Base-by-base conservation (phyloP, 2,329 filamentous ascomycete species). In the Chaetomium globosum region DNA sequence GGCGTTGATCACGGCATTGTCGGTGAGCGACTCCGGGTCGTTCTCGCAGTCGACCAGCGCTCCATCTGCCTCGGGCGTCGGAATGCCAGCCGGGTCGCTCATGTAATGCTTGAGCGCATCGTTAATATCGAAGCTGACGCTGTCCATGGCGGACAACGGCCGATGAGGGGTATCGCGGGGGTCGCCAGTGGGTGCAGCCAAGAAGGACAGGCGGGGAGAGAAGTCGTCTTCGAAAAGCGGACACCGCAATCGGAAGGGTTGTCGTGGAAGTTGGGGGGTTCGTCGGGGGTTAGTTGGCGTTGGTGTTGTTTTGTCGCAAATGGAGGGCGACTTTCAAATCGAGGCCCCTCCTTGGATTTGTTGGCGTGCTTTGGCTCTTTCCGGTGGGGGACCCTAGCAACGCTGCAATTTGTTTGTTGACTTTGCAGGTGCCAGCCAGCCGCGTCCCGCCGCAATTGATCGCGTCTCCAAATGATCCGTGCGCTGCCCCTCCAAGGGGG, bases 81-180 rank as follows among this genome's bases (percentile, higher is more conserved):
- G 83, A 63, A 98, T 90, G 48, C 87, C 86, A 54, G 88, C 83
- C 9, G 95, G 94, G 77, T 98, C 94, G 79, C 92, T 96, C 85
- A 97, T 91, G 80, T 97, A 99, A 77, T 92, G 87, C 83, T 97
- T 97, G 78, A 98, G 89, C 70, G 93, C 92, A 81, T 97, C 90
- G 77, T 97, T 97, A 79, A 99, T 92, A 78, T 98, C 92, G 80
- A 99, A 99, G 74, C 89, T 85, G 76, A 93, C 85, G 81, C 90
- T 90, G 74, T 83, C 89, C 88, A 89, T 89, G 76, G 74, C 66
- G 71, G 77, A 71, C 74, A 73, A 71, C 65, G 68, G 72, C 55
- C 64, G 65, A 57, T 63, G 68, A 61, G 58, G 31, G 66, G 61
- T 61, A 64, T 68, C 65, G 60, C 57, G 65, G 60, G 46, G 57